A percentile compares a stretch with the other conserved stretches of the same genome.
These are phyloP conservation scores for Plectranthus barbatus DNA, from an alignment of 257 asterid species.

Conservation along the genomic window DNA sequence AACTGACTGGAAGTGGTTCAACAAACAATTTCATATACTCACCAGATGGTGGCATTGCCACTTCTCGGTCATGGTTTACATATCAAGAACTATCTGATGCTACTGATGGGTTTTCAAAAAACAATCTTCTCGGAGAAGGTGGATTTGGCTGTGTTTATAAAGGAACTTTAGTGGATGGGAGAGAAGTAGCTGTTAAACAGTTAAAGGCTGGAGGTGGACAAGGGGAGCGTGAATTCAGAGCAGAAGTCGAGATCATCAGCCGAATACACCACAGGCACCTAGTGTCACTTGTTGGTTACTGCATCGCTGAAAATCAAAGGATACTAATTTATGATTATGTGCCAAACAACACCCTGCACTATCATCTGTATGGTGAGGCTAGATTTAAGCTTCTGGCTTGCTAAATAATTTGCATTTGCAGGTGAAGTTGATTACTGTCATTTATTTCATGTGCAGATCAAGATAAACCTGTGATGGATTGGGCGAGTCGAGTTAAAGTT, in stretches of 20 bases:
- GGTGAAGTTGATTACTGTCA: not conserved
- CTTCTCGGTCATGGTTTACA: slow-evolving; percentile 68
- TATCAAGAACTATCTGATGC: slow-evolving; percentile 65
- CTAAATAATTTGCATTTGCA: not conserved
- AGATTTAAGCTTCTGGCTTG: slow-evolving; percentile 9
- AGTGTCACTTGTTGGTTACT: slow-evolving; percentile 90
- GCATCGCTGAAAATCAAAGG: slow-evolving; percentile 65
- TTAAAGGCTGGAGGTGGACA: slow-evolving; percentile 84
- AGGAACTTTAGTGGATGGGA: slow-evolving; percentile 64
- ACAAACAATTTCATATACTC: slow-evolving; percentile 42
- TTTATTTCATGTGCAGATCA: slow-evolving; percentile 29
- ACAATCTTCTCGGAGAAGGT: slow-evolving; percentile 69
- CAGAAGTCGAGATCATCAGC: slow-evolving; percentile 89
- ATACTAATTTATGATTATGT: slow-evolving; percentile 80
- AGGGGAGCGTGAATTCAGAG: slow-evolving; percentile 90
- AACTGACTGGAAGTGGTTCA: slow-evolving; percentile 41
- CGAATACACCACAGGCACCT: slow-evolving; percentile 84
- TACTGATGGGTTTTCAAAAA: slow-evolving; percentile 46
- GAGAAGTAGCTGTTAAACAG: slow-evolving; percentile 86
- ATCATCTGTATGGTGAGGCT: slow-evolving; percentile 72
- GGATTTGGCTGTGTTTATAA: slow-evolving; percentile 88
- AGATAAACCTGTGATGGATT: slow-evolving; percentile 46
- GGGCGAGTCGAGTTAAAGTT: slow-evolving; percentile 80
- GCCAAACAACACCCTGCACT: slow-evolving; percentile 73
- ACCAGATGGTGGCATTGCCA: slow-evolving; percentile 55